A percentile compares a stretch with the other conserved stretches of the same genome.
phyloP scores from a whole-genome alignment of 176 grass and related monocot species.

The Lolium perenne region DNA sequence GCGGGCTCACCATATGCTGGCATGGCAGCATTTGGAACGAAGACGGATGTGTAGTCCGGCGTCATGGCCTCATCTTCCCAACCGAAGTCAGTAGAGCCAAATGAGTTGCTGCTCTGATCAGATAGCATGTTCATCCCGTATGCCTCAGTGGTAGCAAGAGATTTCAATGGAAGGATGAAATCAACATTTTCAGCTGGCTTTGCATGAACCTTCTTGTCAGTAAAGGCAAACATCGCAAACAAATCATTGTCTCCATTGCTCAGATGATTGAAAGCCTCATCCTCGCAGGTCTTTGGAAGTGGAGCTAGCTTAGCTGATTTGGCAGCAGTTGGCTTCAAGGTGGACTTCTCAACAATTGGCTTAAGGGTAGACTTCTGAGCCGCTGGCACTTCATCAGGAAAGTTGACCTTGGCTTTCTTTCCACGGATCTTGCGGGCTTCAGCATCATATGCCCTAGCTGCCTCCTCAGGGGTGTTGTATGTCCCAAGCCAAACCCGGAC shows the following conservation, averaged over 20 bases:
- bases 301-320: constrained; percentile 39
- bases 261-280: constrained; percentile 39
- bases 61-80: constrained; percentile 58
- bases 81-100: constrained; percentile 56
- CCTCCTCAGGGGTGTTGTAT: constrained; percentile 80
- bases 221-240: constrained; percentile 56
- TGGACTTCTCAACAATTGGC: constrained; percentile 31
- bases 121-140: constrained; percentile 51
- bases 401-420: constrained; percentile 85
- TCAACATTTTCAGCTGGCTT: constrained; percentile 35
- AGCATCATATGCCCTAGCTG: constrained; percentile 81
- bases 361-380: constrained; percentile 35
- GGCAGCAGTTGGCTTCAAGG: constrained; percentile 27
- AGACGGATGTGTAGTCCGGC: constrained; percentile 53
- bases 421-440: constrained; percentile 80
- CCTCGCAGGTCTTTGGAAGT: constrained; percentile 15
- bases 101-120: constrained; percentile 61
- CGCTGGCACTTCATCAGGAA: constrained; percentile 57
- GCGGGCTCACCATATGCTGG: constrained; percentile 33
- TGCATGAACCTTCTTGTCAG: constrained; percentile 46
- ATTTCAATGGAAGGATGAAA: constrained; percentile 30
- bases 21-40: constrained; percentile 31
- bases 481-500: constrained; percentile 93
- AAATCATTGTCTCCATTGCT: constrained; percentile 55
- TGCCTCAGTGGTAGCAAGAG: constrained; percentile 24